Evolutionary conservation across 2,329 filamentous ascomycete species (phyloP), one percentile per base, ranked within the genome.

Genomic region (Fusarium devonianum): DNA sequence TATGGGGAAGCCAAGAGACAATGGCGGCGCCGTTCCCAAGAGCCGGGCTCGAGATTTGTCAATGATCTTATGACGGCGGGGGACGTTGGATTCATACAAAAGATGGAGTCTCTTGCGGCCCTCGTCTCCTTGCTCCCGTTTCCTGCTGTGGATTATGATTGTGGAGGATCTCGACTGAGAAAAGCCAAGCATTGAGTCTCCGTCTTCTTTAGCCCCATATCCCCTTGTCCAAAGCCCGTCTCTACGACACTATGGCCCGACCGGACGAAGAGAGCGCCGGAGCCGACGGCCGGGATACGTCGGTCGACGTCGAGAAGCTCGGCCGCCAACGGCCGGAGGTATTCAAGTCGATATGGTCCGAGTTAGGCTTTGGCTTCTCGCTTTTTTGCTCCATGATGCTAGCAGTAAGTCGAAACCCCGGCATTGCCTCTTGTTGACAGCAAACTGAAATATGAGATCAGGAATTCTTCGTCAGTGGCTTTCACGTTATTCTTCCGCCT

Each of bases 401-500:
- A 17, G 59, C 63, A 30, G 63, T 62, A 53, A 58, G 63, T 55
- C 12, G 11, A 5, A 21, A 16, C 9, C 4, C 3, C 5, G 11
- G 3, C 4, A 11, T 13, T 9, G 18, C 17, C 11, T 4, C n/a
- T 7, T 17, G 12, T 10, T n/a, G 8, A 30, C 33, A 37, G 4
- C 21, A 54, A 37, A 18, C 22, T 47, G 17, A 49, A n/a, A 23
- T 8, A 5, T 19, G 33, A 35, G 11, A 28, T 16, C 9, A 65
- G 63, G 63, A 65, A 62, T 65, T 64, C 54, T 65, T 65, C 38
- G 53, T 66, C 21, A 63, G 58, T 26, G 63, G 63, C 35, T 66
- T 65, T 30, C 60, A 63, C 39, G 60, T 69, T 29, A 82, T 92
- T 22, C 72, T 92, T 1, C 89, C 90, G 2, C 82, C 82, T 0